A percentile compares a stretch with the other conserved stretches of the same genome.
Evolutionary conservation across 2,329 filamentous ascomycete genomes (phyloP).

Genomic region (Penicillium sp.): DNA sequence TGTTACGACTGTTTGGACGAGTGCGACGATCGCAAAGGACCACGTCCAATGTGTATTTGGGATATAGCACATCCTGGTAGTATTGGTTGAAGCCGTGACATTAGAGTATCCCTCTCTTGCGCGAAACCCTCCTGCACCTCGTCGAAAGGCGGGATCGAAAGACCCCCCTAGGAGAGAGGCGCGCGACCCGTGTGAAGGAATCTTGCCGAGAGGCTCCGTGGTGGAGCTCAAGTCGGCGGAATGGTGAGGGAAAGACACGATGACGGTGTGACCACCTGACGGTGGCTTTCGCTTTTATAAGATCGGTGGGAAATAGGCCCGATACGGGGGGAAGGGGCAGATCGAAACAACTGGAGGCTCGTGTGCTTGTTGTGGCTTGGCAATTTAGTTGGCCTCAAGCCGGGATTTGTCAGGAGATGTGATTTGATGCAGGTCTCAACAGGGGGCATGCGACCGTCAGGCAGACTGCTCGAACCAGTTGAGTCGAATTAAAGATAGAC

Average conservation of each 20-base stretch:
- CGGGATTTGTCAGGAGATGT: conserved; percentile 1
- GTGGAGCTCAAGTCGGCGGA: conserved; percentile 38
- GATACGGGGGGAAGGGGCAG: background rate
- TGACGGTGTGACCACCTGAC: conserved; percentile 35
- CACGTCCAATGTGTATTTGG: conserved; percentile 87
- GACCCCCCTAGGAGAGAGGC: conserved; percentile 61
- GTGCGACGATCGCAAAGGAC: conserved; percentile 72
- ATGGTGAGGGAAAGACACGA: conserved; percentile 32
- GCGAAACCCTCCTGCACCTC: conserved; percentile 52
- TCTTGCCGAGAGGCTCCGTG: conserved; percentile 50
- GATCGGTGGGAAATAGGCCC: conserved; percentile 10
- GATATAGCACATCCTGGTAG: conserved; percentile 63
- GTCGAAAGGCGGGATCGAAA: conserved; percentile 52
- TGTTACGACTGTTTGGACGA: conserved; percentile 75
- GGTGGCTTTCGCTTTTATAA: conserved; percentile 25
- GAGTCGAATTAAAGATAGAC: background rate
- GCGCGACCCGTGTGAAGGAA: conserved; percentile 57
- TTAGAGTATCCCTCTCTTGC: conserved; percentile 52
- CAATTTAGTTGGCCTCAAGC: background rate
- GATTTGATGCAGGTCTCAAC: background rate
- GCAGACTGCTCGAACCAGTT: background rate
- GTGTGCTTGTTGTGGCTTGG: conserved; percentile 9
- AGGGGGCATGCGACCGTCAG: background rate
- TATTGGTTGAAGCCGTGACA: conserved; percentile 34
- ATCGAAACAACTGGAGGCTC: conserved; percentile 1